Base-by-base conservation (phyloP, 306 rosid genomes). In the Hippophae rhamnoides region DNA sequence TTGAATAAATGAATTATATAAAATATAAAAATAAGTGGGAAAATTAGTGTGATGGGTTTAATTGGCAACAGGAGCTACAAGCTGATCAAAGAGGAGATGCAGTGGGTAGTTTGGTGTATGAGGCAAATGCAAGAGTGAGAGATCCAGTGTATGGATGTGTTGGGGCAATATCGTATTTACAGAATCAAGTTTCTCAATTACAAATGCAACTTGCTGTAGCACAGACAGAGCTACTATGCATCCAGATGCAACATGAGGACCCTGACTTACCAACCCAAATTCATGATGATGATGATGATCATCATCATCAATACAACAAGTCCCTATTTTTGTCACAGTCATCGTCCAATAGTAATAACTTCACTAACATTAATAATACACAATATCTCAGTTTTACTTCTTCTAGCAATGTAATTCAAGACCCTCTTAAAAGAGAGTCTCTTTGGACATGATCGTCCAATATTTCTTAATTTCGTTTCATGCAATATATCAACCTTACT, bases 61-160 rank as follows among this genome's bases (percentile, higher is more conserved):
- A 7, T 41, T 10, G 14, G 40, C 5, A 12, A 5, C 62, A 87
- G 95, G 89, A 84, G 72, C 85, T 87, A 69, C 87, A 85, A 12
- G 41, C 74, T 66, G 69, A 87, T 64, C 93, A 84, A 77, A 82
- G 95, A 81, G 83, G 61, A 27, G 95, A 87, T 70, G 86, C 92
- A 0, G 89, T 81, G 52, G 73, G 78, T 66, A 84, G 95, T 72
- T 74, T 87, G 70, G 92, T 87, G 10, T 87, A 73, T 6, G 95
- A 87, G 61, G 95, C 92, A 64, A 87, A 78, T 53, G 95, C 95
- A 47, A 82, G 95, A 76, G 74, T 80, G 14, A 68, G 85, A 64
- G 95, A 87, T 75, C 95, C 95, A 2, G 86, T 87, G 2, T 87
- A 87, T 23, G 95, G 95, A 14, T 87, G 92, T 58, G 92, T 82